These are phyloP conservation scores for Gillenia trifoliata DNA, from an alignment of 306 rosid species.

Conservation along the genomic window DNA sequence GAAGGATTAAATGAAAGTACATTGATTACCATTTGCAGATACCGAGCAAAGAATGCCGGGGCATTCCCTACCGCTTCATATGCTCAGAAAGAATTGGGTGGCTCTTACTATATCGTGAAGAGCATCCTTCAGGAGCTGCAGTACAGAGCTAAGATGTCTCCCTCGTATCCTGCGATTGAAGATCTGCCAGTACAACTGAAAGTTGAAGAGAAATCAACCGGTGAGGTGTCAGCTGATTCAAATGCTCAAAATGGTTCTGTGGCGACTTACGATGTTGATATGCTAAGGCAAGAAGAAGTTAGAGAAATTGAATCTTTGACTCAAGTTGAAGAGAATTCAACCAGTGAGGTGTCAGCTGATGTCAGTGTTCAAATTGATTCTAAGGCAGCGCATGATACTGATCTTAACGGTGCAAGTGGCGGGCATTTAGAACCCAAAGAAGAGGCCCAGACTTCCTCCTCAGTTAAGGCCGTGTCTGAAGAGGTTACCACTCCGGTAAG, in stretches of 20 bases:
- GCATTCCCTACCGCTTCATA: constrained; percentile 32
- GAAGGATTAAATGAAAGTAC: not conserved
- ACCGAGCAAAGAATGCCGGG: constrained; percentile 53
- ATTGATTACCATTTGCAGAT: constrained; percentile 30
- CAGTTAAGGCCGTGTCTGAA: constrained; percentile 15
- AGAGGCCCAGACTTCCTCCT: constrained; percentile 13
- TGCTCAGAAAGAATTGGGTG: constrained; percentile 50
- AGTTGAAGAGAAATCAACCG: constrained; percentile 14
- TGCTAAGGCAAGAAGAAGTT: constrained; percentile 5
- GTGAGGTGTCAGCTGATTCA: constrained; percentile 17
- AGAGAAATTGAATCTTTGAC: constrained; percentile 8
- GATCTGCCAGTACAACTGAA: constrained; percentile 8
- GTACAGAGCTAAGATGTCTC: constrained; percentile 28
- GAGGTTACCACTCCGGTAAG: constrained; percentile 42
- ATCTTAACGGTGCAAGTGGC: constrained; percentile 8
- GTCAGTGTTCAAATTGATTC: constrained; percentile 3
- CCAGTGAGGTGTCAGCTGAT: constrained; percentile 15
- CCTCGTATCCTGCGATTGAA: not conserved
- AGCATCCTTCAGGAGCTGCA: constrained; percentile 52
- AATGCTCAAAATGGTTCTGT: constrained; percentile 1
- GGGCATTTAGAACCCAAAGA: constrained; percentile 29
- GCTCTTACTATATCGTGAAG: constrained; percentile 45
- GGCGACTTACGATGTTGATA: constrained; percentile 8
- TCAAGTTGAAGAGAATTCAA: constrained; percentile 16
- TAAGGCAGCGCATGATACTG: constrained; percentile 4